Percentiles rank a stretch among this genome's conserved stretches.
These are phyloP conservation scores for Scutellaria galericulata DNA, from an alignment of 257 asterid genomes.

Conservation along the genomic window DNA sequence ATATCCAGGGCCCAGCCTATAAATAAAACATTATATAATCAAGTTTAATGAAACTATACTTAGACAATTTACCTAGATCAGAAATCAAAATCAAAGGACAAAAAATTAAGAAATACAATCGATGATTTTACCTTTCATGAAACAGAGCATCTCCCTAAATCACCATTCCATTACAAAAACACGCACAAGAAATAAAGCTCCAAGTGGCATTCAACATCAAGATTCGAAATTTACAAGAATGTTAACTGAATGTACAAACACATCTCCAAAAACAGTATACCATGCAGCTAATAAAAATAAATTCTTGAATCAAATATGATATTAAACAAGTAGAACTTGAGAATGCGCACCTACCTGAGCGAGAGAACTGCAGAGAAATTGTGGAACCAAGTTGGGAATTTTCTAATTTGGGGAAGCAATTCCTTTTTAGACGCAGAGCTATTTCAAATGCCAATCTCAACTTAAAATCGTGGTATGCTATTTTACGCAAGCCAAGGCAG, in stretches of 20 bases:
- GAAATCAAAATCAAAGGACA: background rate
- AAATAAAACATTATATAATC: background rate
- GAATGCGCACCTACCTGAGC: conserved; percentile 33
- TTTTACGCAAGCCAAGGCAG: background rate
- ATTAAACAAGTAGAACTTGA: conserved; percentile 5
- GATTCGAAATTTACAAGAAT: conserved; percentile 11
- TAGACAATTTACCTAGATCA: conserved; percentile 2
- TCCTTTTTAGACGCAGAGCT: background rate
- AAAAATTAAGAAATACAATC: background rate
- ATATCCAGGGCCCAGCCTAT: conserved; percentile 2
- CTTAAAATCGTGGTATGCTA: background rate
- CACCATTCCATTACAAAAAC: conserved; percentile 14
- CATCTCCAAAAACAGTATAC: background rate
- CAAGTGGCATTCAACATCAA: conserved; percentile 35
- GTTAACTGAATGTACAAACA: conserved; percentile 3
- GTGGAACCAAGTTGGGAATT: conserved; percentile 20
- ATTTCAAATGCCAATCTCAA: background rate
- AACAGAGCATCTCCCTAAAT: conserved; percentile 22
- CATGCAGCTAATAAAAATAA: conserved; percentile 21
- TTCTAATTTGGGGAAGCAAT: conserved; percentile 28
- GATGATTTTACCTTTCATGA: background rate
- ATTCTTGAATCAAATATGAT: background rate
- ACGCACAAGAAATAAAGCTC: conserved; percentile 29
- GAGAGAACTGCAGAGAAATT: conserved; percentile 28
- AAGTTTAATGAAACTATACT: conserved; percentile 17